Evolutionary conservation across 352 stramenopile species (phyloP).

Genomic region (Pythium coloratum): DNA sequence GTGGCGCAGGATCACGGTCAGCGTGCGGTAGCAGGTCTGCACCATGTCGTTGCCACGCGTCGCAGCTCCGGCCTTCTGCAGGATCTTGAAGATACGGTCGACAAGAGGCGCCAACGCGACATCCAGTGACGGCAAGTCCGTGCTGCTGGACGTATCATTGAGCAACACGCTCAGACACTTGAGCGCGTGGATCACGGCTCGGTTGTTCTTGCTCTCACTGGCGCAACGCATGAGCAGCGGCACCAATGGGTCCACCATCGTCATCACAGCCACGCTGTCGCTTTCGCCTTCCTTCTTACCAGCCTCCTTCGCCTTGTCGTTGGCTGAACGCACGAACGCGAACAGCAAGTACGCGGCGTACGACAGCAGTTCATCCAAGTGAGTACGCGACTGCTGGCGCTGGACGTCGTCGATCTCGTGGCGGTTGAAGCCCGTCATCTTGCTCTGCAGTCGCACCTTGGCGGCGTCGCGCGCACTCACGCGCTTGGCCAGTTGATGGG

Average conservation of each 20-base stretch:
- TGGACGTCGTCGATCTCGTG: conserved; percentile 56
- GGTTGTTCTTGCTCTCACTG: conserved; percentile 89
- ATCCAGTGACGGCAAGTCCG: conserved; percentile 79
- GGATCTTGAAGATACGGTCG: conserved; percentile 92
- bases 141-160: conserved; percentile 51
- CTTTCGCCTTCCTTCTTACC: conserved; percentile 21
- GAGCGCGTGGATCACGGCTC: conserved; percentile 91
- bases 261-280: conserved; percentile 21
- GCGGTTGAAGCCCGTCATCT: conserved; percentile 84
- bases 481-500: conserved; percentile 56
- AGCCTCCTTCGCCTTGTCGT: conserved; percentile 2
- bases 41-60: conserved; percentile 93
- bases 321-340: conserved; percentile 47
- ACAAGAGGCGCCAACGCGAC: conserved; percentile 80
- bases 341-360: conserved; percentile 82
- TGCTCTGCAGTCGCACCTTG: conserved; percentile 59
- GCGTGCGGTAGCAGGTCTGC: conserved; percentile 93
- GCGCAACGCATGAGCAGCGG: conserved; percentile 91
- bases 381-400: conserved; percentile 43
- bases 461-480: conserved; percentile 52
- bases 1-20: conserved; percentile 89
- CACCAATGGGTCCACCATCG: conserved; percentile 93
- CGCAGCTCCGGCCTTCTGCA: conserved; percentile 86
- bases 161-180: conserved; percentile 92
- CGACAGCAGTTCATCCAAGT: conserved; percentile 85